Conservation (phyloP, 192 early-diverging fungal genomes). For the Oehlia diaphana region DNA sequence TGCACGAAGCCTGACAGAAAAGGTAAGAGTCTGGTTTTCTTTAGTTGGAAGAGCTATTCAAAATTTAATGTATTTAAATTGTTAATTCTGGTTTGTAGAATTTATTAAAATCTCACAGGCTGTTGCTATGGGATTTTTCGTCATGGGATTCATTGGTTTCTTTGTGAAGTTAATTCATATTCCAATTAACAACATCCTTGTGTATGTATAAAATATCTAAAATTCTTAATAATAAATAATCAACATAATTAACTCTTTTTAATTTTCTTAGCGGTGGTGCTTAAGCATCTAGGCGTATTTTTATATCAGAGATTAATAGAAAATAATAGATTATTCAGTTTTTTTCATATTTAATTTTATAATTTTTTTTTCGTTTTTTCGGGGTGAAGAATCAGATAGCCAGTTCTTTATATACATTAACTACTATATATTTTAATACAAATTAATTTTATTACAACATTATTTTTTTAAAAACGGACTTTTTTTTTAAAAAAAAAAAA, state of each 20-base stretch:
- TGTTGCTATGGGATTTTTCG: constrained; percentile 91
- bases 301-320: not conserved
- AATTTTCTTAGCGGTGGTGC: not conserved
- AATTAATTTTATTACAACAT: too few species aligned
- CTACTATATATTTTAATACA: too few species aligned
- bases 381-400: too few species aligned
- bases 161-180: constrained; percentile 99
- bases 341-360: too few species aligned
- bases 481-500: too few species aligned
- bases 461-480: too few species aligned
- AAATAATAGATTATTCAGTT: not conserved
- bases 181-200: constrained; percentile 99
- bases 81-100: constrained; percentile 54
- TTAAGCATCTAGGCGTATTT: not conserved
- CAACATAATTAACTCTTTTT: too few species aligned
- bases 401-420: too few species aligned
- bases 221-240: not conserved
- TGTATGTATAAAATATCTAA: constrained; percentile 46
- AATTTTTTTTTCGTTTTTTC: too few species aligned
- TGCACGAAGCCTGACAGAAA: constrained; percentile 97
- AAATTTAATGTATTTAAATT: not conserved
- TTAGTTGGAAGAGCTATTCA: not conserved
- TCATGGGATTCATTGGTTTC: constrained; percentile 97
- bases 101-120: constrained; percentile 92
- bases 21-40: constrained; percentile 49